Percentiles rank a stretch among this genome's conserved stretches.
phyloP scores from a whole-genome alignment of 2,329 filamentous ascomycete species.

The Balansia obtecta region DNA sequence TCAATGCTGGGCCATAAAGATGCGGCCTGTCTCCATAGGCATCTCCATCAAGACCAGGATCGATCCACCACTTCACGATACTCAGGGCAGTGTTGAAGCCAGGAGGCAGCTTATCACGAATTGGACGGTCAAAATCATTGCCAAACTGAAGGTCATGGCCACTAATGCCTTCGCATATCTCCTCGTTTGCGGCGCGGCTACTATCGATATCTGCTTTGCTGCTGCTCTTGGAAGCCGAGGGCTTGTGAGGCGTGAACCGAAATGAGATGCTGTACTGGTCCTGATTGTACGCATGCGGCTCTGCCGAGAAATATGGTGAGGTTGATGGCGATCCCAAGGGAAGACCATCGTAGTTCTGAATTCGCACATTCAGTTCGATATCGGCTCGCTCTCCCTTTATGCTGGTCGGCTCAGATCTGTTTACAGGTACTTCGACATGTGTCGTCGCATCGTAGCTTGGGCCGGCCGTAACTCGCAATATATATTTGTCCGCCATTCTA shows the following conservation, averaged over 20 bases:
- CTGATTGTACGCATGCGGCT: conserved; percentile 49
- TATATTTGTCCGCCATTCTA: conserved; percentile 57
- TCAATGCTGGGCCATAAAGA: conserved; percentile 71
- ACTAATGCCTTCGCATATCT: conserved; percentile 37
- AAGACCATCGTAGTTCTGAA: conserved; percentile 58
- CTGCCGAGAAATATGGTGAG: conserved; percentile 64
- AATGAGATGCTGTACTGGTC: conserved; percentile 84
- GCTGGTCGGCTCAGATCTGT: conserved; percentile 47
- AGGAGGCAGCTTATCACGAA: conserved; percentile 73
- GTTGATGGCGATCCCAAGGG: conserved; percentile 55
- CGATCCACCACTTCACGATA: conserved; percentile 81
- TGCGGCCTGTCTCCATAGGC: conserved; percentile 78
- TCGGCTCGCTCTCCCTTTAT: conserved; percentile 54
- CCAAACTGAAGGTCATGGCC: conserved; percentile 75
- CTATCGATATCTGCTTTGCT: not conserved
- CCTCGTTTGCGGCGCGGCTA: conserved; percentile 7
- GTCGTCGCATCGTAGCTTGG: conserved; percentile 58
- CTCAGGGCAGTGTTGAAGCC: conserved; percentile 77
- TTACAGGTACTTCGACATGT: conserved; percentile 68
- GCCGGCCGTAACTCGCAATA: conserved; percentile 72
- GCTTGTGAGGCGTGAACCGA: conserved; percentile 57
- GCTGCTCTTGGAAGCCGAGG: conserved; percentile 6
- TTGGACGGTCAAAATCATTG: conserved; percentile 89
- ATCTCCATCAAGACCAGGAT: conserved; percentile 83
- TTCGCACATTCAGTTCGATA: conserved; percentile 59